These are phyloP conservation scores for Raffaelea ambrosiae DNA, from an alignment of 2,329 filamentous ascomycete species.

Conservation along the genomic window DNA sequence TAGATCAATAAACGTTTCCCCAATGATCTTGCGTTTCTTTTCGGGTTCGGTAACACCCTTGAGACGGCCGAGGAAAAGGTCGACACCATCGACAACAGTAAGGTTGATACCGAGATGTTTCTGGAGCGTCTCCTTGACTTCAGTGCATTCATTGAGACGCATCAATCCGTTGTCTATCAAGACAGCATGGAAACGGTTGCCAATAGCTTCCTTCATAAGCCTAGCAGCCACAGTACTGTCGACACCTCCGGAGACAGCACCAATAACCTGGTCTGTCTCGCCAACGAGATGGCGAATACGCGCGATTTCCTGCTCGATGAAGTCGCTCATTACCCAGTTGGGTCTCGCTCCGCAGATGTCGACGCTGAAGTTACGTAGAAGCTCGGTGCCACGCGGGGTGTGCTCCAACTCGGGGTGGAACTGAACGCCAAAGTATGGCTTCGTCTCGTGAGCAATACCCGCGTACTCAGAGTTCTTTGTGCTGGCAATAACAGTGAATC, in stretches of 20 bases:
- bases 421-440: conserved; percentile 72
- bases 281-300: conserved; percentile 79
- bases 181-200: conserved; percentile 57
- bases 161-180: conserved; percentile 76
- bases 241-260: conserved; percentile 59
- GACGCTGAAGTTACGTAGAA: conserved; percentile 78
- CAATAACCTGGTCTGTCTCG: conserved; percentile 64
- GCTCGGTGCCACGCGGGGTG: conserved; percentile 57
- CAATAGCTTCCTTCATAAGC: conserved; percentile 67
- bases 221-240: conserved; percentile 82
- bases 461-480: conserved; percentile 71
- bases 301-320: conserved; percentile 70
- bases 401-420: conserved; percentile 73
- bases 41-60: conserved; percentile 73
- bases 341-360: conserved; percentile 68
- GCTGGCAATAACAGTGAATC: conserved; percentile 63
- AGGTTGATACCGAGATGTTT: conserved; percentile 83
- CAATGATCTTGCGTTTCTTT: conserved; percentile 68
- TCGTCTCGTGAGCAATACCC: conserved; percentile 61
- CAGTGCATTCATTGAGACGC: conserved; percentile 73
- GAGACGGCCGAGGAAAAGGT: conserved; percentile 69
- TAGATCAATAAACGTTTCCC: conserved; percentile 54
- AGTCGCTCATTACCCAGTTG: conserved; percentile 81
- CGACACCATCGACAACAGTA: conserved; percentile 71
- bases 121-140: conserved; percentile 71